phyloP scores from a whole-genome alignment of 352 stramenopile genomes.

The Globisporangium echinulatum region DNA sequence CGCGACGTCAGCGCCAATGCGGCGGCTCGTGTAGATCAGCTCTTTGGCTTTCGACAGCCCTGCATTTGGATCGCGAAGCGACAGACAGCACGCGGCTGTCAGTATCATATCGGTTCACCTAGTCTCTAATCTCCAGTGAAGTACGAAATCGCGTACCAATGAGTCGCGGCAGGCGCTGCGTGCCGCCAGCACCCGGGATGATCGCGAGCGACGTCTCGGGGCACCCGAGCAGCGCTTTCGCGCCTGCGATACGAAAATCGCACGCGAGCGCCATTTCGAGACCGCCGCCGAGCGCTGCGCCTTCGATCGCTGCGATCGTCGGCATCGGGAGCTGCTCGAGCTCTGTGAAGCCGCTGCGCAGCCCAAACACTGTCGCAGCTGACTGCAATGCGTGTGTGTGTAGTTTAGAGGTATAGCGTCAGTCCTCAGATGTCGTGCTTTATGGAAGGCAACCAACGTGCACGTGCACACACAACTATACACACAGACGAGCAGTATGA shows the following conservation, averaged over 20 bases:
- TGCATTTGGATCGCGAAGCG: conserved; percentile 6
- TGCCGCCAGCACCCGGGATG: conserved; percentile 90
- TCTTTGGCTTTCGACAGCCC: conserved; percentile 90
- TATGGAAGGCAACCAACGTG: neutral
- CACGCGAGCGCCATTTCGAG: conserved; percentile 90
- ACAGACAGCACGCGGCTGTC: neutral
- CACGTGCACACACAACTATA: too few species aligned
- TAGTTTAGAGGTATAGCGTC: neutral
- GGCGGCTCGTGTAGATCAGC: conserved; percentile 91
- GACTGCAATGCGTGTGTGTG: conserved; percentile 16
- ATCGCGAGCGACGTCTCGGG: conserved; percentile 92
- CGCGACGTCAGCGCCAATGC: conserved; percentile 66
- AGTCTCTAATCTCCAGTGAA: too few species aligned
- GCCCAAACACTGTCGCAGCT: conserved; percentile 58
- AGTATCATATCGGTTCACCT: neutral
- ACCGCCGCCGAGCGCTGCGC: conserved; percentile 86
- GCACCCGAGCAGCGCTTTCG: conserved; percentile 83
- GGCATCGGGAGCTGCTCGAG: conserved; percentile 89
- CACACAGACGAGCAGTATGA: too few species aligned
- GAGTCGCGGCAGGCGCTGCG: conserved; percentile 88
- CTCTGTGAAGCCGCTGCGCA: conserved; percentile 80
- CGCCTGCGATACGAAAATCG: conserved; percentile 88
- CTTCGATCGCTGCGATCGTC: conserved; percentile 90
- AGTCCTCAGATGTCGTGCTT: neutral
- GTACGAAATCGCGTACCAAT: conserved; percentile 44